Conservation (phyloP, 345 rosid species). For the Clarkia xantiana region DNA sequence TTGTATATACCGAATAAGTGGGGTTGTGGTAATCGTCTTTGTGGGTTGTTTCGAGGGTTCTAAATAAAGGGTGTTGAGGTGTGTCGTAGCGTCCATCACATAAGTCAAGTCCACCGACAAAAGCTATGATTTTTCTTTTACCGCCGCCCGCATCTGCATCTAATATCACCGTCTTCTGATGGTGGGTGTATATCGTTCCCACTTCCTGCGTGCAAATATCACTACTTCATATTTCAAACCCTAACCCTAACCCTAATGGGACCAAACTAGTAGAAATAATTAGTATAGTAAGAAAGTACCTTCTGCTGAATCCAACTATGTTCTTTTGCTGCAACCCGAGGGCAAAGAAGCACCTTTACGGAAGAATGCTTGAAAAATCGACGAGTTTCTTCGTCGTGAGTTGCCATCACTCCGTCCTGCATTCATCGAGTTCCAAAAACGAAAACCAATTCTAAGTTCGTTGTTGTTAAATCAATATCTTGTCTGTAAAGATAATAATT, state of each 20-base stretch:
- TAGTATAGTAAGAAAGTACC: slow-evolving; percentile 21
- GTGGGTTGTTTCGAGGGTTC: slow-evolving; percentile 61
- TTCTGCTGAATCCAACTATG: slow-evolving; percentile 87
- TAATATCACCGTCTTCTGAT: slow-evolving; percentile 81
- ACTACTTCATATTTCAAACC: neutral
- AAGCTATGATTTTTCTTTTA: slow-evolving; percentile 76
- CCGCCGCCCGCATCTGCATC: slow-evolving; percentile 76
- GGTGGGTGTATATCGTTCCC: slow-evolving; percentile 88
- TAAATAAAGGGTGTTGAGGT: slow-evolving; percentile 70
- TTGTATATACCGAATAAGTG: slow-evolving; percentile 52
- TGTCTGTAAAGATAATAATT: no score
- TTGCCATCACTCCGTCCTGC: slow-evolving; percentile 89
- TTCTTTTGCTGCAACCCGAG: slow-evolving; percentile 78
- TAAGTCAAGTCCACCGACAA: slow-evolving; percentile 91
- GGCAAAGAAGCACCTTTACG: slow-evolving; percentile 85
- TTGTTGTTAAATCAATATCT: no score
- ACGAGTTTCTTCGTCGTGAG: slow-evolving; percentile 97
- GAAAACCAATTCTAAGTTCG: no score
- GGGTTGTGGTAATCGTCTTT: slow-evolving; percentile 92
- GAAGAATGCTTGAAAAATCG: slow-evolving; percentile 86
- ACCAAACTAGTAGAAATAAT: no score
- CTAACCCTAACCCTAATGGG: no score
- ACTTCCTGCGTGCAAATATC: slow-evolving; percentile 39
- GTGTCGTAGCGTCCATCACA: slow-evolving; percentile 89
- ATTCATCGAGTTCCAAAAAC: slow-evolving; percentile 13